Evolutionary conservation across 2,329 filamentous ascomycete species (phyloP).

Genomic region (Diaporthe sp.): DNA sequence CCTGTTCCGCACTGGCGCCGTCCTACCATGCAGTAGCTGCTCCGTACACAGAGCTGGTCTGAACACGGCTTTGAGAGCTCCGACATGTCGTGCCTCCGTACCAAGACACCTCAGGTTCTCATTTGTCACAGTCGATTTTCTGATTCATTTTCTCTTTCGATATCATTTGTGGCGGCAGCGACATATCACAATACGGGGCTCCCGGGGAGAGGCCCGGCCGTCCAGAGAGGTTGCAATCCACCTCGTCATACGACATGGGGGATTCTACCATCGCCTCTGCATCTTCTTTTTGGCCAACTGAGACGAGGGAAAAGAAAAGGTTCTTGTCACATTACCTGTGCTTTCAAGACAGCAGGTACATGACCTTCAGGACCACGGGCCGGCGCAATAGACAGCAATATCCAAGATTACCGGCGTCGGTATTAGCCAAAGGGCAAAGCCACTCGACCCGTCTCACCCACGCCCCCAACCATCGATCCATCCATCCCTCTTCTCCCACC

Average conservation of each 20-base stretch:
- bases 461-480: conserved; percentile 8
- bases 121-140: not conserved
- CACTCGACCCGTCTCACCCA: not conserved
- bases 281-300: not conserved
- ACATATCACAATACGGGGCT: conserved; percentile 22
- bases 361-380: not conserved
- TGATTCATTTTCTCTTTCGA: not conserved
- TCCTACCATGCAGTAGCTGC: not conserved
- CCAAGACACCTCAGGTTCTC: not conserved
- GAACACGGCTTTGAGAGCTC: conserved; percentile 25
- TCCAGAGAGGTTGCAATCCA: not conserved
- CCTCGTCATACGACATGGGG: not conserved
- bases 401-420: conserved; percentile 23
- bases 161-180: conserved; percentile 6
- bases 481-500: conserved; percentile 16
- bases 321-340: not conserved
- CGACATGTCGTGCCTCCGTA: conserved; percentile 26
- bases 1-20: conserved; percentile 8
- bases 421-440: conserved; percentile 28
- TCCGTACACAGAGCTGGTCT: conserved; percentile 15
- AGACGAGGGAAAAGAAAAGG: not conserved
- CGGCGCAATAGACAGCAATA: not conserved
- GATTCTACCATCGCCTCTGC: not conserved
- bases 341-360: conserved; percentile 15
- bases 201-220: conserved; percentile 11